Conservation (phyloP, 768 basidiomycete genomes). For the Clavaria fumosa region DNA sequence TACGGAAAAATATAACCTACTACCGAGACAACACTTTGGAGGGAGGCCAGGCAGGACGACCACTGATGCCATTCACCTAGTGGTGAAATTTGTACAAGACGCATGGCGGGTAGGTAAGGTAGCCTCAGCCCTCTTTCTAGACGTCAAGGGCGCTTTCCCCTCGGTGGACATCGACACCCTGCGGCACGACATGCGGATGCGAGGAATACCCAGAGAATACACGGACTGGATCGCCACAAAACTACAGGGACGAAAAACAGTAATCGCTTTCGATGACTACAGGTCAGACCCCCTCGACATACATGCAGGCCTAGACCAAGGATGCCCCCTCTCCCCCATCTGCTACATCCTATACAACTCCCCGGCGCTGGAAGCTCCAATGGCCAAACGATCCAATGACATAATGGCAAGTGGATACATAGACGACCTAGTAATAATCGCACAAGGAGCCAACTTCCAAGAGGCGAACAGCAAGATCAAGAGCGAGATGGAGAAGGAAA, state of each 20-base stretch:
- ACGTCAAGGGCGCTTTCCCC: slow-evolving; percentile 30
- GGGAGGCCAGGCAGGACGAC: slow-evolving; percentile 18
- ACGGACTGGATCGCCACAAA: slow-evolving; percentile 9
- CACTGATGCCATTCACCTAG: slow-evolving; percentile 16
- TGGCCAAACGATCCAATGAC: too few species aligned
- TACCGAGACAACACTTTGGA: slow-evolving; percentile 17
- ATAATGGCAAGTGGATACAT: too few species aligned
- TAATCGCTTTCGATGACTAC: slow-evolving; percentile 12
- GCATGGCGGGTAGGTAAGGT: slow-evolving; percentile 24
- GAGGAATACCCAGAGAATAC: slow-evolving; percentile 15
- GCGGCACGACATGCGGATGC: slow-evolving; percentile 18
- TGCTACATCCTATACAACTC: slow-evolving; percentile 17
- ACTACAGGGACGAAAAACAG: slow-evolving; percentile 8
- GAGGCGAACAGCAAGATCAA: slow-evolving; percentile 3
- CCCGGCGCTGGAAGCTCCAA: slow-evolving; percentile 13
- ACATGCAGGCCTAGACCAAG: slow-evolving; percentile 5
- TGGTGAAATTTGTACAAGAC: slow-evolving; percentile 21
- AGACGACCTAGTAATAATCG: slow-evolving; percentile 10
- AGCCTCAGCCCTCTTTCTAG: slow-evolving; percentile 23
- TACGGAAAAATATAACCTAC: slow-evolving; percentile 11
- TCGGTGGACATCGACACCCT: slow-evolving; percentile 20
- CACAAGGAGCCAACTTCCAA: slow-evolving; percentile 5
- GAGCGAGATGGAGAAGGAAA: slow-evolving; percentile 8
- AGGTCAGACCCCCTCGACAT: slow-evolving; percentile 4
- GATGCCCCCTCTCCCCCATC: slow-evolving; percentile 13